These are phyloP conservation scores for Akanthomyces lecanii DNA, from an alignment of 2,329 filamentous ascomycete species.

Conservation along the genomic window DNA sequence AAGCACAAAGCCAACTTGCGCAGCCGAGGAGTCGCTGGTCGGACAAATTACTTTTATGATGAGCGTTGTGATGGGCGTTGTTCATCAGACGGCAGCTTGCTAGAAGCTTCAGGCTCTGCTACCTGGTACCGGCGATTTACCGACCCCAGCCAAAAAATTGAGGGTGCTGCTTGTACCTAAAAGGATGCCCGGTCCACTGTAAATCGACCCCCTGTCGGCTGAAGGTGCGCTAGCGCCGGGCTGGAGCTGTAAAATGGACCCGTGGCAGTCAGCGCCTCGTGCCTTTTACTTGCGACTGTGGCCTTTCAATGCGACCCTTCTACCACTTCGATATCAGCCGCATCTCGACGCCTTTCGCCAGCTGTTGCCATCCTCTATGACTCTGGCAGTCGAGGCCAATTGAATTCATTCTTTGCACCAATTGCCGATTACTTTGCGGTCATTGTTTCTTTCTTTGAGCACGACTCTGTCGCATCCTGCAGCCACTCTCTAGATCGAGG, in stretches of 20 bases:
- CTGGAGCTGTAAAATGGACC: slow-evolving; percentile 3
- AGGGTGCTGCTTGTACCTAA: too few relatives aligned
- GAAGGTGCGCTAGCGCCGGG: neutral
- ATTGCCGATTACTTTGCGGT: too few relatives aligned
- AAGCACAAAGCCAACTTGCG: neutral
- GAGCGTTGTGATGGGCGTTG: neutral
- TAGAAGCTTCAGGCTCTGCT: slow-evolving; percentile 4
- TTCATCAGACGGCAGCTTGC: neutral
- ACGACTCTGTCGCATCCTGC: neutral
- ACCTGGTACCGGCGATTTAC: slow-evolving; percentile 11
- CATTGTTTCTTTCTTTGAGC: neutral
- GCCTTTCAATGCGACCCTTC: slow-evolving; percentile 25
- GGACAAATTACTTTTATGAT: neutral
- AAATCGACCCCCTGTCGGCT: neutral
- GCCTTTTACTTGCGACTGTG: slow-evolving; percentile 33
- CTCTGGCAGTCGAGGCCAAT: slow-evolving; percentile 22
- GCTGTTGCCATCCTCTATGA: slow-evolving; percentile 18
- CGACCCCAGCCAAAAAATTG: neutral
- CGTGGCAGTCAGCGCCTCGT: slow-evolving; percentile 6
- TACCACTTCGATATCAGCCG: neutral
- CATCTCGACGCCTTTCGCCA: slow-evolving; percentile 2
- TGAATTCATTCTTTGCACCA: neutral
- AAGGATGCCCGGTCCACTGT: neutral
- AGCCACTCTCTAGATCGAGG: slow-evolving; percentile 6
- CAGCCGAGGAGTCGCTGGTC: neutral